Percentiles rank a stretch among this genome's conserved stretches.
These are phyloP conservation scores for Diplocarpon rosae DNA, from an alignment of 2,329 filamentous ascomycete genomes.

Conservation along the genomic window DNA sequence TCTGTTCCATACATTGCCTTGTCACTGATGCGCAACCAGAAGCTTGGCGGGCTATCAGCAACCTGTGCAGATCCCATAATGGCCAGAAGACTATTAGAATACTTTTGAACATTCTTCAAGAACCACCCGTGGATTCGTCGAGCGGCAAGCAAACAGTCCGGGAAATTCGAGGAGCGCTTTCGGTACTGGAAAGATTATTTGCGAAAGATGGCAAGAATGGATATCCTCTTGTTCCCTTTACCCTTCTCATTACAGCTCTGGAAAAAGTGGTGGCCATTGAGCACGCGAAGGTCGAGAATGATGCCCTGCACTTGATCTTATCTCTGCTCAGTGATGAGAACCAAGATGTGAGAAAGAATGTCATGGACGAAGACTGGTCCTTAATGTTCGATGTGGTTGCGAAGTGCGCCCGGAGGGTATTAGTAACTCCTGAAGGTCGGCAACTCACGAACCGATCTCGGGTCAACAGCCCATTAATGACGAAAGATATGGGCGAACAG, in stretches of 20 bases:
- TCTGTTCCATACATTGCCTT: constrained; percentile 61
- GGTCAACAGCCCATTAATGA: constrained; percentile 12
- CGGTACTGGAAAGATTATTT: constrained; percentile 52
- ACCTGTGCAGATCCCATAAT: constrained; percentile 63
- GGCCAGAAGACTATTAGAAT: constrained; percentile 58
- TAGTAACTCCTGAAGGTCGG: constrained; percentile 24
- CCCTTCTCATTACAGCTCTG: constrained; percentile 47
- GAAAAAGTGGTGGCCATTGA: constrained; percentile 34
- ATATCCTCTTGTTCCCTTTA: constrained; percentile 48
- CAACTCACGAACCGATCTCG: constrained; percentile 15
- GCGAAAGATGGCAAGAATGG: constrained; percentile 47
- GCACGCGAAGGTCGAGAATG: constrained; percentile 25
- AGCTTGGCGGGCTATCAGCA: constrained; percentile 59
- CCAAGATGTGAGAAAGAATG: constrained; percentile 41
- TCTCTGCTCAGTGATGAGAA: constrained; percentile 43
- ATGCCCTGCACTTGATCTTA: constrained; percentile 33
- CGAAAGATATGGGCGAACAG: constrained; percentile 18
- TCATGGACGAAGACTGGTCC: constrained; percentile 57
- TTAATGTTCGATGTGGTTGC: constrained; percentile 47
- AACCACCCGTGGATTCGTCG: constrained; percentile 34
- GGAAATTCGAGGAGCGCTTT: constrained; percentile 51
- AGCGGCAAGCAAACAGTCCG: constrained; percentile 41
- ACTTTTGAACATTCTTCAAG: constrained; percentile 49
- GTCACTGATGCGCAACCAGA: constrained; percentile 48
- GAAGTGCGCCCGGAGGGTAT: constrained; percentile 34